Percentiles rank a stretch among this genome's conserved stretches.
phyloP scores from a whole-genome alignment of 1,284 basidiomycete genomes.

The Phylloporus sp. region DNA sequence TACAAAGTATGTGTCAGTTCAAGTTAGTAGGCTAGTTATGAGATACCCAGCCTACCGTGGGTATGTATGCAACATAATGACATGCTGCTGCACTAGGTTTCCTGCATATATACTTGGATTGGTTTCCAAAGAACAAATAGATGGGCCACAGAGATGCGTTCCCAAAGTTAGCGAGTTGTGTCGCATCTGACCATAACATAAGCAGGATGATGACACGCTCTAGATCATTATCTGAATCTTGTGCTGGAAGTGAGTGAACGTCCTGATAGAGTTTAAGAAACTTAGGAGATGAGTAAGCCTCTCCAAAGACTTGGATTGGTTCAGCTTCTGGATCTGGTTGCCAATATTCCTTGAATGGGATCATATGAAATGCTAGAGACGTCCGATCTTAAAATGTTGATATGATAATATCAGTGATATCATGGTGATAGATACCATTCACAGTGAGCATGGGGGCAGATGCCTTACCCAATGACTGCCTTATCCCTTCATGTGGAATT shows the following conservation, averaged over 20 bases:
- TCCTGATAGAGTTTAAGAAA: neutral
- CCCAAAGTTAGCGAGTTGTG: neutral
- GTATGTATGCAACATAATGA: neutral
- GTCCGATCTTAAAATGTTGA: neutral
- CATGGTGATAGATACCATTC: neutral
- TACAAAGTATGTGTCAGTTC: too few relatives aligned
- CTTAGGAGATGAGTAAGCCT: neutral
- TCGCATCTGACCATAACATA: neutral
- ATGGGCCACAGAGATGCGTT: neutral
- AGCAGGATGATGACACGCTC: neutral
- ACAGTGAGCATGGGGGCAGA: neutral
- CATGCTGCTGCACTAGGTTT: neutral
- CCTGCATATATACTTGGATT: neutral
- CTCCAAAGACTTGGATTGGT: neutral
- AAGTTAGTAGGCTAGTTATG: too few relatives aligned
- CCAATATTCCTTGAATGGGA: neutral
- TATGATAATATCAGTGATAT: neutral
- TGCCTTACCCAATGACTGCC: too few relatives aligned
- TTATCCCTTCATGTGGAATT: neutral
- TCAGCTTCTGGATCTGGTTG: neutral
- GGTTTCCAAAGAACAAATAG: neutral
- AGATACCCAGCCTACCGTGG: neutral
- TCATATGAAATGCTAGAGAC: neutral
- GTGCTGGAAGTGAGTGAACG: neutral
- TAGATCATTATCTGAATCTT: neutral